Evolutionary conservation across 2,329 filamentous ascomycete species (phyloP).

Genomic region (Alternaria gaisen): DNA sequence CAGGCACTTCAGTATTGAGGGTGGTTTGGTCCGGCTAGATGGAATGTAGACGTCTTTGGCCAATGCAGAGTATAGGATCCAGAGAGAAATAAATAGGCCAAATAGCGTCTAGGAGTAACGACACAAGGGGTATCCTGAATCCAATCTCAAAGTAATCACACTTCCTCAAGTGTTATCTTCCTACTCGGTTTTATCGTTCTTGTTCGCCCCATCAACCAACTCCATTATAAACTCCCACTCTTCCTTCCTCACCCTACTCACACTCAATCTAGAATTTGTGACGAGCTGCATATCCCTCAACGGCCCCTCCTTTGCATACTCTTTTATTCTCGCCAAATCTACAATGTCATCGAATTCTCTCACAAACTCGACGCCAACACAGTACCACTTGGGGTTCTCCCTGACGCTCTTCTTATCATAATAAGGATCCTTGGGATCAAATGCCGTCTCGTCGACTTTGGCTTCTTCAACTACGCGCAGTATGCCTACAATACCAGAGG

Average conservation of each 20-base stretch:
- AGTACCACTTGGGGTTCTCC: conserved; percentile 80
- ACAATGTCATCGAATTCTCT: conserved; percentile 80
- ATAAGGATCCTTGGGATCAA: conserved; percentile 77
- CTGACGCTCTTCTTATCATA: conserved; percentile 80
- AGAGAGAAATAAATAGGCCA: neutral
- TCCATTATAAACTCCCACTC: conserved; percentile 73
- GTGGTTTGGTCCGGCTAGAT: neutral
- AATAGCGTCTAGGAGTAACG: neutral
- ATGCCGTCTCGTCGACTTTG: conserved; percentile 78
- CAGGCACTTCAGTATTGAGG: conserved; percentile 46
- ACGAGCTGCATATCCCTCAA: conserved; percentile 83
- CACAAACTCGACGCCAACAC: conserved; percentile 88
- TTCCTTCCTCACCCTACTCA: conserved; percentile 69
- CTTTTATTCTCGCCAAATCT: conserved; percentile 74
- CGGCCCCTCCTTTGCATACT: conserved; percentile 64
- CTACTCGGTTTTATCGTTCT: conserved; percentile 6
- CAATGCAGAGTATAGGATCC: neutral
- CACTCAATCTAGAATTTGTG: conserved; percentile 82
- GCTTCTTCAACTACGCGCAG: conserved; percentile 91
- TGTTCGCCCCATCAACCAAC: conserved; percentile 51
- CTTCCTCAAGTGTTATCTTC: neutral
- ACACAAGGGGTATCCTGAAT: neutral
- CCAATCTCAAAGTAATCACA: neutral
- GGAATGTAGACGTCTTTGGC: neutral
- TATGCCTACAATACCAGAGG: conserved; percentile 83